These are phyloP conservation scores for Colletotrichum viniferum DNA, from an alignment of 2,329 filamentous ascomycete species.

Conservation along the genomic window DNA sequence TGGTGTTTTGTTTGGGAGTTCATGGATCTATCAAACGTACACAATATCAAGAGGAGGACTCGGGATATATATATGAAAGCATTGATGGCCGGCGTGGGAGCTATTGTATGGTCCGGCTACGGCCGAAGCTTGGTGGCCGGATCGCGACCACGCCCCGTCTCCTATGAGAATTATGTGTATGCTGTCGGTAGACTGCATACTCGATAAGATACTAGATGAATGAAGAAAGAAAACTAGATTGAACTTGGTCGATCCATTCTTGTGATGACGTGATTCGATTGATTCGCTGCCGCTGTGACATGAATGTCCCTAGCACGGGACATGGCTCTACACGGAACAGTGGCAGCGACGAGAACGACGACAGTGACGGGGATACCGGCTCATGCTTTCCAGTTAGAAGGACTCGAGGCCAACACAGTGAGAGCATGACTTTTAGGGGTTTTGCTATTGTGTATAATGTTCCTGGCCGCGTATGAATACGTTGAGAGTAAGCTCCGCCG, in stretches of 20 bases:
- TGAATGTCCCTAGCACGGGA: rapidly evolving
- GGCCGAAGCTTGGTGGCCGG: not conserved
- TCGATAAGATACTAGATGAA: not conserved
- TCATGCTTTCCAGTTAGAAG: rapidly evolving
- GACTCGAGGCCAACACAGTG: rapidly evolving
- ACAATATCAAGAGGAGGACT: slow-evolving; percentile 11
- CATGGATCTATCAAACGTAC: not conserved
- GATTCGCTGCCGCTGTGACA: not conserved
- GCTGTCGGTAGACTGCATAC: not conserved
- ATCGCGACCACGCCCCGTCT: not conserved
- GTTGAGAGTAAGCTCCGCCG: rapidly evolving
- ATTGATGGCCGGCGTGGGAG: not conserved
- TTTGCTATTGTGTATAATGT: not conserved
- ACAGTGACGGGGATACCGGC: rapidly evolving
- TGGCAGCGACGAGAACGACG: not conserved
- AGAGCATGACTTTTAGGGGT: rapidly evolving
- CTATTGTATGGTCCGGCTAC: not conserved
- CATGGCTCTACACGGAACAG: not conserved
- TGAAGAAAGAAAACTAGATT: not conserved
- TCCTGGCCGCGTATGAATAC: not conserved
- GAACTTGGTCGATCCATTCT: not conserved
- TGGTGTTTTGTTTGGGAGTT: slow-evolving; percentile 5
- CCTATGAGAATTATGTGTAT: not conserved
- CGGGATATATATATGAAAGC: not conserved
- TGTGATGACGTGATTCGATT: no score